Base-by-base conservation (phyloP, 2,329 filamentous ascomycete species). In the Aspergillus pseudonomiae region DNA sequence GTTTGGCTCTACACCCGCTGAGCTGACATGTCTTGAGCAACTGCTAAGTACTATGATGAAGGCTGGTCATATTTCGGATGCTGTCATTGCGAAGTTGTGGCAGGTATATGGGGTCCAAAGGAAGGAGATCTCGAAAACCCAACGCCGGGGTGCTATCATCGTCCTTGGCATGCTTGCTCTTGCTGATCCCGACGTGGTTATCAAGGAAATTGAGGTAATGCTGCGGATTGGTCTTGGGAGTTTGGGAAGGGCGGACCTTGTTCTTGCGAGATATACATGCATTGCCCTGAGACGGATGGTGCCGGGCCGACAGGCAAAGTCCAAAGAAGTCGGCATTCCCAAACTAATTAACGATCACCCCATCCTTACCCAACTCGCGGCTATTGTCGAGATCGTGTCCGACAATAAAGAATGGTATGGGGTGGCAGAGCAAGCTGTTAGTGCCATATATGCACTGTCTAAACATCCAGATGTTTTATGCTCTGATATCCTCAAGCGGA, bases 31-130 rank as follows among this genome's bases (percentile, higher is more conserved):
- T 54, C 84, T 99, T 10, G 95, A 99, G 78, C 95, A 99, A 78
- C 84, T 99, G 4, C 84, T 99, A 7, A 93, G 92, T 66, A 98
- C 93, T 0, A 99, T 99, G 95, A 97, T 97, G 92, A 96, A 94
- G 79, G 89, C 90, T 43, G 92, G 93, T 16, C 86, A 94, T 76
- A 89, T 99, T 66, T 90, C 92, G 1, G 93, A 96, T 24, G 82
- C 91, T 1, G 94, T 99, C 57, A 86, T 98, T 56, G 86, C 91
- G 59, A 99, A 98, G 81, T 83, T 99, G 6, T 99, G 96, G 95
- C 93, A 97, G 74, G 94, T 99, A 3, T 99, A 99, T 74, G 93
- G 94, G 45, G 90, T 97, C 52, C 94, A 97, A 74, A 95, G 90
- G 80, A 89, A 92, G 65, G 94, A 97, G 63, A 97, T 97, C 52